Evolutionary conservation across 2,329 filamentous ascomycete genomes (phyloP).

Genomic region (Diaporthe citrichinensis): DNA sequence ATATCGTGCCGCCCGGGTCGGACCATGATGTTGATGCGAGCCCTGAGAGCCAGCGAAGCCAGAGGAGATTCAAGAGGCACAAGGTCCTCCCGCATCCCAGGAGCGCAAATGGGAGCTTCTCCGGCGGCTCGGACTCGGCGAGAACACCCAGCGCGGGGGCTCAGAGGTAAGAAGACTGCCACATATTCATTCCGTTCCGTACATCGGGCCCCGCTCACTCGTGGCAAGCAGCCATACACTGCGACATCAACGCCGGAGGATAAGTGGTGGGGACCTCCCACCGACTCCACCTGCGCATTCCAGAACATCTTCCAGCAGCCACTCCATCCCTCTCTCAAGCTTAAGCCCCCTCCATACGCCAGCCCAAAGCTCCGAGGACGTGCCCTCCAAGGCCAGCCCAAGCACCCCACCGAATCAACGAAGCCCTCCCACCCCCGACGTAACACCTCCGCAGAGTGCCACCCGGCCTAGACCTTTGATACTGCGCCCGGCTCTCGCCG

Average conservation of each 20-base stretch:
- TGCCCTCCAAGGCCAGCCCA: slow-evolving; percentile 57
- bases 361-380: slow-evolving; percentile 55
- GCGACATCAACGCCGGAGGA: slow-evolving; percentile 58
- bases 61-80: slow-evolving; percentile 54
- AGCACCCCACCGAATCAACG: slow-evolving; percentile 75
- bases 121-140: slow-evolving; percentile 36
- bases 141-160: slow-evolving; percentile 28
- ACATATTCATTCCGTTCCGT: slow-evolving; percentile 27
- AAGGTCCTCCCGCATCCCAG: slow-evolving; percentile 56
- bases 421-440: slow-evolving; percentile 81
- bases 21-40: slow-evolving; percentile 47
- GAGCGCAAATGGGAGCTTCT: slow-evolving; percentile 45
- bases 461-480: slow-evolving; percentile 56
- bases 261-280: slow-evolving; percentile 64
- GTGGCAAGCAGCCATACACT: slow-evolving; percentile 56
- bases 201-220: slow-evolving; percentile 48
- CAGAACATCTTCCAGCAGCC: slow-evolving; percentile 68
- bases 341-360: slow-evolving; percentile 56
- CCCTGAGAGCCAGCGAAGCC: slow-evolving; percentile 47
- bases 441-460: slow-evolving; percentile 75
- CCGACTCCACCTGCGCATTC: slow-evolving; percentile 76
- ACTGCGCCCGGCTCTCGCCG: slow-evolving; percentile 61
- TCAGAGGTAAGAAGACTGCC: slow-evolving; percentile 36
- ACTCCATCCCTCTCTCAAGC: slow-evolving; percentile 60
- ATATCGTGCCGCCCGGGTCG: slow-evolving; percentile 34